phyloP scores from a whole-genome alignment of 2,329 filamentous ascomycete species.

The Aspergillus novofumigatus region DNA sequence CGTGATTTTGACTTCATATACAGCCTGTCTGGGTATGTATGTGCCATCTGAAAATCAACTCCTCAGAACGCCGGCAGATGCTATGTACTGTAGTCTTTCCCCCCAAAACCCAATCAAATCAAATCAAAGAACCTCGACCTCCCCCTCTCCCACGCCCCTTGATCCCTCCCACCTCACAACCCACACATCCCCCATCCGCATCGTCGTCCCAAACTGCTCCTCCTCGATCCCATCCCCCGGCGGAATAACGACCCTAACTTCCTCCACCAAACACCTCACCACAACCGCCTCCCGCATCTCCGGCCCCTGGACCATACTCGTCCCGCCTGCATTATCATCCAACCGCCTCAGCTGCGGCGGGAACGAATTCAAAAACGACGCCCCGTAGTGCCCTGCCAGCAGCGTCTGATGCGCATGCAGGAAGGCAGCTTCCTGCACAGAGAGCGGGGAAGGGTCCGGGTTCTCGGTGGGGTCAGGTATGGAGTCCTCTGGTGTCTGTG shows the following conservation, averaged over 20 bases:
- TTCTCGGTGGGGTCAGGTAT: conserved; percentile 25
- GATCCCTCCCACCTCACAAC: conserved; percentile 70
- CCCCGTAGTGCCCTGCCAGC: conserved; percentile 76
- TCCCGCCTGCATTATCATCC: conserved; percentile 84
- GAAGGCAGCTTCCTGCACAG: conserved; percentile 73
- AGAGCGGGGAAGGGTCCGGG: conserved; percentile 59
- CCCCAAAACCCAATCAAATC: not conserved
- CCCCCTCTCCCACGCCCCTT: conserved; percentile 49
- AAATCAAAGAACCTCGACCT: conserved; percentile 41
- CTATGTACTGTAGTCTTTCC: not conserved
- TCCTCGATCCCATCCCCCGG: conserved; percentile 26
- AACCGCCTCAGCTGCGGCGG: conserved; percentile 74
- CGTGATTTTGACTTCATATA: not conserved
- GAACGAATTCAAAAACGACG: conserved; percentile 79
- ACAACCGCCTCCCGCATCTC: conserved; percentile 84
- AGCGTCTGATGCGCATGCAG: conserved; percentile 80
- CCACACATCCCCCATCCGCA: conserved; percentile 59
- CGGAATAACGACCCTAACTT: conserved; percentile 43
- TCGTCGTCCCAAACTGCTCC: conserved; percentile 32
- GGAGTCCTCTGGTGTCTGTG: conserved; percentile 24
- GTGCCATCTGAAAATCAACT: not conserved
- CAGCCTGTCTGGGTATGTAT: not conserved
- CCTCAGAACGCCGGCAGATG: not conserved
- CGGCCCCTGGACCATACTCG: conserved; percentile 87
- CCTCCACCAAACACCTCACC: conserved; percentile 54